Base-by-base conservation (phyloP, 176 grass and related monocot species). In the Zizania latifolia region DNA sequence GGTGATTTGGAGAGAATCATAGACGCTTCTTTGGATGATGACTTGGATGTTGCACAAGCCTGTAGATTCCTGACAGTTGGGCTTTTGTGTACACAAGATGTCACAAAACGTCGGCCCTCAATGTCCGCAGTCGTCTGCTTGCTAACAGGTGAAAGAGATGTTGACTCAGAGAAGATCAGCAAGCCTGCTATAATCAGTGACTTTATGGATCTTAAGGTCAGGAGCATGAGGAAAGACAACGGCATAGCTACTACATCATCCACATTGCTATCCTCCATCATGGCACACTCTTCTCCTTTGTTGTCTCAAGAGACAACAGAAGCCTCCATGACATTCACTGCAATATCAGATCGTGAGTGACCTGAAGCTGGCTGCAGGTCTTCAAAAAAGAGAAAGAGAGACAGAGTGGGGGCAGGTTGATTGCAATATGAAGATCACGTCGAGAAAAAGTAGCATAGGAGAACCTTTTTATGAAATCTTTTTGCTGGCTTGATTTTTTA, bases 1-100 rank as follows among this genome's bases (percentile, higher is more conserved):
- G 88, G 88, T 32, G 43, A 80, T 73, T 56, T 97, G 56, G 54
- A 65, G 32, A 84, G 78, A 65, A 84, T 93, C 32, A 51, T 93
- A 53, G 94, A 91, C 61, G 38, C 78, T 59, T 93, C 83, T 85
- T 68, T 91, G 61, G 64, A 21, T 2, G 70, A 85, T n/a, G 88
- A 93, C 33, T 74, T 97, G 68, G 81, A 97, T 53, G 27, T 77
- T 23, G 83, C 57, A 15, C 77, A 97, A 48, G 90, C 90, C 51
- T 91, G 83, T 61, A 86, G 33, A 22, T 87, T 93, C 59, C 82
- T 97, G 46, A 87, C 85, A 84, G 12, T 93, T 50, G 94, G 94
- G 13, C 89, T 97, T 46, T 37, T 97, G 32, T 93, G 94, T 41
- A 97, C 94, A 14, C 90, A 97, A 71, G 94, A 97, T 34, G 53